Base-by-base conservation (phyloP, 768 basidiomycete species). In the Boletus rubescentipes region DNA sequence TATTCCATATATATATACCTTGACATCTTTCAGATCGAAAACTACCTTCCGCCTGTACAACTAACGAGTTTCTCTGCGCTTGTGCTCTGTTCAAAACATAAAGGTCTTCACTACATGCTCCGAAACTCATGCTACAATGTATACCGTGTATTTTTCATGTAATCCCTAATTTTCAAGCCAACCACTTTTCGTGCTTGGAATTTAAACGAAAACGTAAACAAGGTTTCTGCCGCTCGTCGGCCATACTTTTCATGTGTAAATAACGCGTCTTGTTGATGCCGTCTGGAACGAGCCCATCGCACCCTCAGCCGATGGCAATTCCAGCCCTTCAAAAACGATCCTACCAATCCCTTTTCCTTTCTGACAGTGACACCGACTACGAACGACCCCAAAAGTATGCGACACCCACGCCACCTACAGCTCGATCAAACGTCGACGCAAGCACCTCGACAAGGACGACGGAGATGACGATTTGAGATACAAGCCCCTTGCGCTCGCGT, bases 241-340 rank as follows among this genome's bases (percentile, higher is more conserved):
- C n/a, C n/a, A n/a, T n/a, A n/a, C n/a, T n/a, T n/a, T n/a, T n/a
- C 37, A 67, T 3, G 10, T 2, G 11, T 49, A 61, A 67, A 69
- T 48, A 71, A 69, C 68, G 65, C 68, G 68, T 55, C 40, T 44
- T 21, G 23, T 41, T 67, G 79, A 79, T 59, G 74, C 77, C 59
- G 86, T 87, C 66, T 87, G 82, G 82, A 78, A 86, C 60, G 78
- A 77, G 21, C 78, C 81, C 35, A 63, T 76, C 57, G 71, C 66
- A 20, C 61, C 72, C 40, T 64, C 72, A 29, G 54, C 61, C 14
- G 66, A 67, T 0, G 53, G 44, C 26, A 30, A 38, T 7, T 20
- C 46, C 26, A 64, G 49, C 34, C 62, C 54, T n/a, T 9, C 31
- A 63, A 5, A 73, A 72, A 54, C 74, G 70, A 21, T 72, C 74